A percentile compares a stretch with the other conserved stretches of the same genome.
Conservation (phyloP, 208 protist species). For the Leishmania guyanensis region DNA sequence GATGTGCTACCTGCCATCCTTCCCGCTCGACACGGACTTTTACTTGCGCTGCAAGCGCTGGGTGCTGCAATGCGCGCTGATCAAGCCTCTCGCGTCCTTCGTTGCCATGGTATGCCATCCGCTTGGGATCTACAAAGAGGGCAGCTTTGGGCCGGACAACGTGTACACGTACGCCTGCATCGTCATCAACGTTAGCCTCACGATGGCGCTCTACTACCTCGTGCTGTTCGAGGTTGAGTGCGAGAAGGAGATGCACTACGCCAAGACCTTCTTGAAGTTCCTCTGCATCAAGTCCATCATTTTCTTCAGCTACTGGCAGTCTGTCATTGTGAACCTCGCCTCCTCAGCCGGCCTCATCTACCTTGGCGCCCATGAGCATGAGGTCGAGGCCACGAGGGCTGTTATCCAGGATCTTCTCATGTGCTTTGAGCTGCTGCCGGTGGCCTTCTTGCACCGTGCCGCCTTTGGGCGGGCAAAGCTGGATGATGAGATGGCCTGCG, state of each 20-base stretch:
- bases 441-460: conserved; percentile 77
- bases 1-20: conserved; percentile 68
- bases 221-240: conserved; percentile 87
- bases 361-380: conserved; percentile 41
- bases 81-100: conserved; percentile 77
- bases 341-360: conserved; percentile 48
- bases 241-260: conserved; percentile 83
- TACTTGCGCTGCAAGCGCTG: conserved; percentile 88
- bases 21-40: conserved; percentile 69
- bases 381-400: conserved; percentile 45
- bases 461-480: conserved; percentile 79
- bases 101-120: conserved; percentile 68
- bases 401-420: conserved; percentile 86
- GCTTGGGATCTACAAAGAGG: conserved; percentile 74
- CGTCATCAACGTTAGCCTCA: conserved; percentile 84
- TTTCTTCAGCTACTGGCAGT: conserved; percentile 91
- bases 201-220: conserved; percentile 82
- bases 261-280: conserved; percentile 86
- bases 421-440: conserved; percentile 84
- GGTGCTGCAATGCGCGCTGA: conserved; percentile 90
- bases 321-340: conserved; percentile 64
- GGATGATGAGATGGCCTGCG: conserved; percentile 75
- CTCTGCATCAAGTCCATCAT: conserved; percentile 90
- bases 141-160: conserved; percentile 55
- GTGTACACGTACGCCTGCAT: conserved; percentile 88